A percentile compares a stretch with the other conserved stretches of the same genome.
phyloP scores from a whole-genome alignment of 495 filamentous ascomycete species.

The Evansstolkia leycettana region DNA sequence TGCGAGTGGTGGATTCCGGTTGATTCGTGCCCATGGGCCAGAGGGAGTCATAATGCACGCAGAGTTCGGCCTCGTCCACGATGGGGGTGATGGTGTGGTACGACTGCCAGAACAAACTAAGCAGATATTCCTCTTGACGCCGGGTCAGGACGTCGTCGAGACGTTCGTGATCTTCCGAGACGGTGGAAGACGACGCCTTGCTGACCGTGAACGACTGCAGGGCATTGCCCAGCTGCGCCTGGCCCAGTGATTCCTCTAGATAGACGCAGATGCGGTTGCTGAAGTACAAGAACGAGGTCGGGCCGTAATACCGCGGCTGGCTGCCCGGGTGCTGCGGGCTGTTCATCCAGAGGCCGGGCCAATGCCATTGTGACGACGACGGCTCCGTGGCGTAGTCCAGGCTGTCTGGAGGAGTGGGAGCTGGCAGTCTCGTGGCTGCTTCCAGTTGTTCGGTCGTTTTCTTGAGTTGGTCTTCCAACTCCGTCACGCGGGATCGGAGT shows the following conservation, averaged over 20 bases:
- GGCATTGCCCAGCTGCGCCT: not conserved
- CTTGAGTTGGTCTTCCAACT: not conserved
- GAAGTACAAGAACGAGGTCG: not conserved
- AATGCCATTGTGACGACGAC: not conserved
- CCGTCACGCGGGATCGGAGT: not conserved
- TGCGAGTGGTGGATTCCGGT: not conserved
- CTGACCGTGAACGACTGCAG: not conserved
- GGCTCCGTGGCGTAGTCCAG: too few species aligned
- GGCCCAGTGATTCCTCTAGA: not conserved
- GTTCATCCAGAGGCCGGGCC: not conserved
- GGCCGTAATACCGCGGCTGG: too few species aligned
- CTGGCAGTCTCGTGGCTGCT: too few species aligned
- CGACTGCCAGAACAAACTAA: constrained; percentile 35
- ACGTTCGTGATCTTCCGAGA: not conserved
- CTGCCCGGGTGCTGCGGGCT: not conserved
- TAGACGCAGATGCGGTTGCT: not conserved
- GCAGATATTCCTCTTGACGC: constrained; percentile 36
- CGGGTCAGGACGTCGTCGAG: constrained; percentile 2
- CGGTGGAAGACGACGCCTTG: not conserved
- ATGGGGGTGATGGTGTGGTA: constrained; percentile 26
- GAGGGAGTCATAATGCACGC: constrained; percentile 28
- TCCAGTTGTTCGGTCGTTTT: not conserved
- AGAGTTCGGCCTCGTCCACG: constrained; percentile 32
- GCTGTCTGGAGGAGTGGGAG: too few species aligned
- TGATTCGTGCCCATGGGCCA: constrained; percentile 23